These are phyloP conservation scores for Paramecium sonneborni DNA, from an alignment of 73 alveolate species.

Conservation along the genomic window DNA sequence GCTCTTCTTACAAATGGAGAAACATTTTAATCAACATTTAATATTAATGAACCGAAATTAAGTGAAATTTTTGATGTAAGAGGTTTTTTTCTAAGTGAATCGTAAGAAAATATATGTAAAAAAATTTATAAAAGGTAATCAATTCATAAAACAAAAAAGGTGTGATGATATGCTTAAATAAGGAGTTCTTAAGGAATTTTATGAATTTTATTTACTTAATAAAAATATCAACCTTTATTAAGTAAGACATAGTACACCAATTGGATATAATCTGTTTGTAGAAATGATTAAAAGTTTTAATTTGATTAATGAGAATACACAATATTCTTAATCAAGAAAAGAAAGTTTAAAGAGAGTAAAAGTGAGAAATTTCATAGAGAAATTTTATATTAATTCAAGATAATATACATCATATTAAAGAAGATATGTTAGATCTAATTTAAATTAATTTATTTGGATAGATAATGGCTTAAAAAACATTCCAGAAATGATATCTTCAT, in stretches of 20 bases:
- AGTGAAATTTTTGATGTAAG: background rate
- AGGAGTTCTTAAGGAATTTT: background rate
- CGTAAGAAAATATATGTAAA: background rate
- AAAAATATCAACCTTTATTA: background rate
- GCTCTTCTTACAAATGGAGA: conserved; percentile 28
- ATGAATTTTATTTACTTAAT: background rate
- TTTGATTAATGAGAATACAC: background rate
- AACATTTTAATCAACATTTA: background rate
- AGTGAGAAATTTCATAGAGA: background rate
- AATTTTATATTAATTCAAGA: background rate
- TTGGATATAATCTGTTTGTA: background rate
- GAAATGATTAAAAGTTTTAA: background rate
- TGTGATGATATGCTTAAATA: background rate
- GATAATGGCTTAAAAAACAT: background rate
- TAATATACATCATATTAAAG: conserved; percentile 17
- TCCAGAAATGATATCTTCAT: background rate
- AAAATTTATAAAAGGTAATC: conserved; percentile 35
- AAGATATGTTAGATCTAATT: background rate
- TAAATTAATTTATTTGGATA: background rate
- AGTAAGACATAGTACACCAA: background rate
- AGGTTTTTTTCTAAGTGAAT: background rate
- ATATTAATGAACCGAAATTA: background rate
- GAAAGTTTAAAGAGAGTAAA: background rate
- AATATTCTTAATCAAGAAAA: background rate
- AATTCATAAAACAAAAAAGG: background rate